Percentiles rank a stretch among this genome's conserved stretches.
Conservation (phyloP, 441 rosid genomes). For the Arabidopsis hybrid region DNA sequence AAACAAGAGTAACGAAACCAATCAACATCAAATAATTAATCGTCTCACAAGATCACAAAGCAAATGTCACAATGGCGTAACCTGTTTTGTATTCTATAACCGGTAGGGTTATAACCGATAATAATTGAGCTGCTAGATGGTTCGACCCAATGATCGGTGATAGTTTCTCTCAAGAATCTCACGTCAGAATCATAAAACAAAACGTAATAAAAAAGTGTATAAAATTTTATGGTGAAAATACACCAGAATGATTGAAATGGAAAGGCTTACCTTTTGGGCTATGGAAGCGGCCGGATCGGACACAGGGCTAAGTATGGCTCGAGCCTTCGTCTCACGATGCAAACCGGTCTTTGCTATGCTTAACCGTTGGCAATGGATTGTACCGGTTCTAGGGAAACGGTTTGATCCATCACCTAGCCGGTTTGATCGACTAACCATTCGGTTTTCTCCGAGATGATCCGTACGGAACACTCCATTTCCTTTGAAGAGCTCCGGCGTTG, state of each 20-base stretch:
- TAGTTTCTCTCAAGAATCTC: neutral
- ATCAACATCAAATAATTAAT: conserved; percentile 22
- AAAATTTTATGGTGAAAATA: neutral
- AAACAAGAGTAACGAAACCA: conserved; percentile 19
- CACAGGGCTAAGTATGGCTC: conserved; percentile 44
- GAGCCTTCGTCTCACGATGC: conserved; percentile 25
- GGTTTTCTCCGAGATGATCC: conserved; percentile 33
- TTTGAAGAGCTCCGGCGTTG: conserved; percentile 45
- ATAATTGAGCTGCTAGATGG: conserved; percentile 9
- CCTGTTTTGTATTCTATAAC: conserved; percentile 15
- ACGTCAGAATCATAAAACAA: neutral
- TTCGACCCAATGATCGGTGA: neutral
- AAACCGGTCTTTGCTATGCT: conserved; percentile 33
- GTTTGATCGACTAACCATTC: conserved; percentile 32
- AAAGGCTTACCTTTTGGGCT: conserved; percentile 37
- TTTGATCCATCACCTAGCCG: conserved; percentile 21
- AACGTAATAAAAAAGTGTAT: neutral
- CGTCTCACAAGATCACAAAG: conserved; percentile 22
- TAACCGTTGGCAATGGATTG: conserved; percentile 34
- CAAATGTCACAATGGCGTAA: conserved; percentile 21
- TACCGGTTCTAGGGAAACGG: conserved; percentile 32
- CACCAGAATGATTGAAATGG: conserved; percentile 15
- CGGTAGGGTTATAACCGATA: neutral
- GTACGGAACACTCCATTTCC: conserved; percentile 44
- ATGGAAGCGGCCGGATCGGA: conserved; percentile 36